Base-by-base conservation (phyloP, 495 filamentous ascomycete genomes). In the Aspergillus coremiiformis region DNA sequence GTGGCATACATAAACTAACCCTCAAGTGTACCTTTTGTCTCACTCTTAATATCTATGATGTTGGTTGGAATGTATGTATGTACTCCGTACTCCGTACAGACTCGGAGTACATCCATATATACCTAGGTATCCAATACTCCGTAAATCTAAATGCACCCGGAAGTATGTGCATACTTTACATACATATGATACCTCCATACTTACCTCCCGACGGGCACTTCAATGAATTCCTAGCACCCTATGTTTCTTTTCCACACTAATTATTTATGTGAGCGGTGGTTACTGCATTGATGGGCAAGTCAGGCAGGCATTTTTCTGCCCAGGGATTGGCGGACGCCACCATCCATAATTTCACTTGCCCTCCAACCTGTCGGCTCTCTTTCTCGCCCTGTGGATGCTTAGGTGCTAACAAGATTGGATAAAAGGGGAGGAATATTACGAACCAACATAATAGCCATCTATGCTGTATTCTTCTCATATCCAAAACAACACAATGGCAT, bases 291-390 rank as follows among this genome's bases (percentile, higher is more conserved):
- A 30, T 26, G 9, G 19, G 6, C 14, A 29, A 24, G 44, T 21
- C 26, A 35, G 32, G 32, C 32, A 35, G 32, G 44, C 32, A 22
- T 47, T 32, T 32, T 47, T 47, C 29, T 47, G 27, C 44, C 44
- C 44, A 22, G 44, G 44, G 27, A 47, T 20, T 20, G 17, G 15
- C 44, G 44, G n/a, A 35, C 44, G 37, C 37, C 37, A 41, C 37
- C 37, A 6, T 41, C 17, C 37, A 41, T 41, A 41, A 21, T 41
- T 41, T 41, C 37, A 17, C 14, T 35, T 35, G 32, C 32, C 32
- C 32, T 15, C 32, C 32, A 10, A 15, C 32, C 32, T 41, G 15
- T 41, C 37, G 17, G 37, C 15, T 21, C 37, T 17, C 37, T 41
- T 41, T 41, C 17, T 19, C 37, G 10, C 37, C 37, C 37, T 17